Evolutionary conservation across 345 rosid species (phyloP).

Genomic region (Odontarrhena argentea): DNA sequence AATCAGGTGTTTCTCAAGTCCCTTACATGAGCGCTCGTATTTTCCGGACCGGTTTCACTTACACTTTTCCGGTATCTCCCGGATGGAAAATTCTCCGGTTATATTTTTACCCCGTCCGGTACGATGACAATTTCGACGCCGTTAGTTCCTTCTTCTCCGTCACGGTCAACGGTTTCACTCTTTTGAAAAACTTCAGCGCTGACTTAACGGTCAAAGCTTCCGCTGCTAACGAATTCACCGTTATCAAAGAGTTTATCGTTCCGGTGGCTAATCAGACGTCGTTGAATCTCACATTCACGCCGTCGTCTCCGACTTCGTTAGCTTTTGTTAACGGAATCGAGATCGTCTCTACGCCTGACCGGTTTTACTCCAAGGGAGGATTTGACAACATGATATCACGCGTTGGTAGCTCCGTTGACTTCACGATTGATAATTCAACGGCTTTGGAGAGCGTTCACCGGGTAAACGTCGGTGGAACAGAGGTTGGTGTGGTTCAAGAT

Average conservation of each 20-base stretch:
- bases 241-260: slow-evolving; percentile 36
- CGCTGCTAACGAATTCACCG: accelerated
- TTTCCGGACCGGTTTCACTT: slow-evolving; percentile 27
- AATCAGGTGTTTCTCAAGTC: neutral
- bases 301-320: slow-evolving; percentile 25
- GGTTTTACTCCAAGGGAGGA: slow-evolving; percentile 34
- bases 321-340: slow-evolving; percentile 48
- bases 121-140: neutral
- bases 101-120: slow-evolving; percentile 33
- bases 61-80: slow-evolving; percentile 25
- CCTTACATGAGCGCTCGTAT: slow-evolving; percentile 45
- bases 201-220: slow-evolving; percentile 17
- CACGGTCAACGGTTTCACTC: slow-evolving; percentile 35
- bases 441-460: slow-evolving; percentile 46
- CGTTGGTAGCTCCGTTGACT: neutral
- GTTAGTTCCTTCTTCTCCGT: slow-evolving; percentile 26
- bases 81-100: slow-evolving; percentile 44
- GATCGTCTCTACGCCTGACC: slow-evolving; percentile 43
- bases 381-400: neutral
- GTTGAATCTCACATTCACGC: slow-evolving; percentile 45
- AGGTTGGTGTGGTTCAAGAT: accelerated
- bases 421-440: accelerated
- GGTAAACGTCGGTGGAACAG: slow-evolving; percentile 29
- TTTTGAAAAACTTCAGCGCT: slow-evolving; percentile 46
- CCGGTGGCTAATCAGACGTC: slow-evolving; percentile 7